Base-by-base conservation (phyloP, 2,329 filamentous ascomycete species). In the Trichoderma semiorbis region DNA sequence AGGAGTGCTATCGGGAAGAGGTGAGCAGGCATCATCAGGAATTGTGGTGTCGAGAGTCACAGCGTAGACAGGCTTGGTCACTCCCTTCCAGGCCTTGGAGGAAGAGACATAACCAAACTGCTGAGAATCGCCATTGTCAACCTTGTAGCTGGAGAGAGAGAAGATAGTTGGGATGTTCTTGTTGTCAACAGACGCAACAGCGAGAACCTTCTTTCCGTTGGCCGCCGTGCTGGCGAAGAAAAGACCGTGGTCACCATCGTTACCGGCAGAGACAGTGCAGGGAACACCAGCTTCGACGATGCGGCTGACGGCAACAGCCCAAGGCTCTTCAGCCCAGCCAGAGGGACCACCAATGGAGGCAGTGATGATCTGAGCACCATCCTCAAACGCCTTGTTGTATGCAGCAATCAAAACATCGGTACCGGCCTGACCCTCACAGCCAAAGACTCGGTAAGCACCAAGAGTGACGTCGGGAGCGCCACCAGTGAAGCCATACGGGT, bases 1-100 rank as follows among this genome's bases (percentile, higher is more conserved):
- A 1, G 89, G 87, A 0, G 87, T 89, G 72, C 83, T 81, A 16
- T 80, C 83, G 2, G 88, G 87, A 50, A 86, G 84, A 8, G 85
- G 78, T 2, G 82, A 77, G 76, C 90, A 92, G 12, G 81, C 88
- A 73, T 87, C 84, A 50, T 85, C 81, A 0, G 80, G 74, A 34
- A 85, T 81, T 2, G 82, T 81, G 16, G 84, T 83, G 78, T 91
- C 82, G 72, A 84, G 83, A 76, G 80, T 86, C 34, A 83, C 81
- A 11, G 87, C 79, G 80, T 84, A 88, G 1, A 89, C 79, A 0
- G 85, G 84, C 7, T 87, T 81, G 36, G 87, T 82, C 3, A 69
- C 67, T 36, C 57, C 57, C 14, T 69, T 43, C 67, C 67, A 69
- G n/a, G 78, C 78, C 1, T 84, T 84, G 14, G 78, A 75, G 6